A percentile compares a stretch with the other conserved stretches of the same genome.
These are phyloP conservation scores for Epichloe glyceriae DNA, from an alignment of 2,329 filamentous ascomycete species.

Conservation along the genomic window DNA sequence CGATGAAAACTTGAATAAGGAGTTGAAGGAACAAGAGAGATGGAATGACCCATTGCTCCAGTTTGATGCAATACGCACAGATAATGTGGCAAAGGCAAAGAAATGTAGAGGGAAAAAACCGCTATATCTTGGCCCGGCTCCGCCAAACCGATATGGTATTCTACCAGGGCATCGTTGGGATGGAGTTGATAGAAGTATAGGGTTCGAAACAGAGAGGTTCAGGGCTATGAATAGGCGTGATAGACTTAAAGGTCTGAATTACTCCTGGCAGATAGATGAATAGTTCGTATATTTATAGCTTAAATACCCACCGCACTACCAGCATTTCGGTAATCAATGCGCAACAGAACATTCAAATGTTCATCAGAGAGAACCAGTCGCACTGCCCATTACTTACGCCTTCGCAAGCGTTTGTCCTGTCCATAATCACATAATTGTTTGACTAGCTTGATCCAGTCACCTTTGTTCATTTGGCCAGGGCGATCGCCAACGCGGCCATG, in stretches of 20 bases:
- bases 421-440: conserved; percentile 41
- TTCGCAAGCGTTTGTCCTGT: conserved; percentile 38
- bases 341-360: neutral
- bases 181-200: conserved; percentile 86
- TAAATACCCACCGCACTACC: neutral
- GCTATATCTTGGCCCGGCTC: conserved; percentile 64
- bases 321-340: neutral
- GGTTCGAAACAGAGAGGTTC: conserved; percentile 89
- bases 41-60: conserved; percentile 93
- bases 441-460: conserved; percentile 47
- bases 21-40: conserved; percentile 59
- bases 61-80: conserved; percentile 49
- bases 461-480: conserved; percentile 36
- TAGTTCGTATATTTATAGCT: conserved; percentile 25
- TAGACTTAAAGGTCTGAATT: conserved; percentile 68
- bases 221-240: conserved; percentile 68
- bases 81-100: conserved; percentile 18
- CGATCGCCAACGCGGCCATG: conserved; percentile 37
- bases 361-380: neutral
- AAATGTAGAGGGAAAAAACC: conserved; percentile 35
- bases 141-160: conserved; percentile 90
- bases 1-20: conserved; percentile 73
- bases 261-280: conserved; percentile 95
- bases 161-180: conserved; percentile 90
- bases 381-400: conserved; percentile 19